A percentile compares a stretch with the other conserved stretches of the same genome.
These are phyloP conservation scores for Nakaseomyces uthaithaninus DNA, from an alignment of 1,139 yeast species.

Conservation along the genomic window DNA sequence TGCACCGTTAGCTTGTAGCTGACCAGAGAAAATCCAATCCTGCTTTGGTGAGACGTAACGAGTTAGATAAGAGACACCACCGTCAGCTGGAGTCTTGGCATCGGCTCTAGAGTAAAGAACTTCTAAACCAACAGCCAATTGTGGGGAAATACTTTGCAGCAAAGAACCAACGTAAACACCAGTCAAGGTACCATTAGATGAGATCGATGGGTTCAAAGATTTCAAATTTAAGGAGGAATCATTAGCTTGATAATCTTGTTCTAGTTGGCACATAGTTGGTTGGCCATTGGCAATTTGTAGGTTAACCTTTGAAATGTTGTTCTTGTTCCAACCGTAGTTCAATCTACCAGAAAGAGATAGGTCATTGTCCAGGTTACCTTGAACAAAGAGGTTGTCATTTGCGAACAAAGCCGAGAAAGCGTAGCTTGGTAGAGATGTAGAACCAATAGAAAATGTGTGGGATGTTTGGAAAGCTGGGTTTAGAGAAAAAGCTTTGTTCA, in stretches of 20 bases:
- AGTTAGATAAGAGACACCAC: conserved; percentile 83
- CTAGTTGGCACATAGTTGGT: conserved; percentile 91
- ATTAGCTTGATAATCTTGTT: conserved; percentile 87
- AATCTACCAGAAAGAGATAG: conserved; percentile 78
- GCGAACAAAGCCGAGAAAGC: conserved; percentile 89
- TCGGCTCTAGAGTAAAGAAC: conserved; percentile 80
- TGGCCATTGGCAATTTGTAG: conserved; percentile 84
- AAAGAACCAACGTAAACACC: conserved; percentile 91
- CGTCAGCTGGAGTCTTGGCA: conserved; percentile 76
- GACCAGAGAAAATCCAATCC: conserved; percentile 88
- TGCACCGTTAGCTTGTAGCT: conserved; percentile 89
- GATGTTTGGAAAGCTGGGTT: conserved; percentile 96
- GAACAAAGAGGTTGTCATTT: conserved; percentile 75
- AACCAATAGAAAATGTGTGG: conserved; percentile 87
- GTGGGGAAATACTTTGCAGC: conserved; percentile 81
- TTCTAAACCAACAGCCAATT: conserved; percentile 84
- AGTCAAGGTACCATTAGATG: conserved; percentile 61
- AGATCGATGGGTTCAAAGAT: conserved; percentile 78
- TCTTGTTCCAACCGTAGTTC: conserved; percentile 85
- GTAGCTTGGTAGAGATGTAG: conserved; percentile 80
- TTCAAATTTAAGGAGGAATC: conserved; percentile 87
- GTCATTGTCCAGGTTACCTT: conserved; percentile 88
- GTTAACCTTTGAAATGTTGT: conserved; percentile 74
- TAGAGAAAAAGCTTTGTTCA: conserved; percentile 84
- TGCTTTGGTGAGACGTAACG: conserved; percentile 72